These are phyloP conservation scores for Podospora sp. DNA, from an alignment of 495 filamentous ascomycete genomes.

Conservation along the genomic window DNA sequence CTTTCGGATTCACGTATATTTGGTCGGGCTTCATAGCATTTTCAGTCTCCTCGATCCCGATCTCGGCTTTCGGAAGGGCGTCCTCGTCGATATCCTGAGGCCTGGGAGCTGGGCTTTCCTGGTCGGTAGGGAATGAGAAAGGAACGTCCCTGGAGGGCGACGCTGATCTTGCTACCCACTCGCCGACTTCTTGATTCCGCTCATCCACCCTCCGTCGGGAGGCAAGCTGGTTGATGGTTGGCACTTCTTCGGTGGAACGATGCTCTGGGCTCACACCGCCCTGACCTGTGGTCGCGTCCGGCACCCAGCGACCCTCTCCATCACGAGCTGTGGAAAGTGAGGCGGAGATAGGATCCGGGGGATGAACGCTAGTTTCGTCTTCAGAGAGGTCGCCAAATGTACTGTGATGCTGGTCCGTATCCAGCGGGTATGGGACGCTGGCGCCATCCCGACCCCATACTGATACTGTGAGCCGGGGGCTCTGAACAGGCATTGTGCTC, in stretches of 20 bases:
- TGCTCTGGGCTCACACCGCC: slow-evolving; percentile 47
- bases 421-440: slow-evolving; percentile 31
- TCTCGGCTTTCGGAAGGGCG: slow-evolving; percentile 42
- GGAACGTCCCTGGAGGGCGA: not conserved
- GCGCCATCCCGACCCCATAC: slow-evolving; percentile 48
- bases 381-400: slow-evolving; percentile 12
- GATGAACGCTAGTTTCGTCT: slow-evolving; percentile 16
- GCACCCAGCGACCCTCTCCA: slow-evolving; percentile 42
- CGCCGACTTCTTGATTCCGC: slow-evolving; percentile 44
- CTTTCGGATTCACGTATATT: slow-evolving; percentile 46
- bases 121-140: not conserved
- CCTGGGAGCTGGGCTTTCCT: slow-evolving; percentile 8
- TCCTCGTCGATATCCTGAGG: slow-evolving; percentile 36
- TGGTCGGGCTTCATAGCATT: slow-evolving; percentile 41
- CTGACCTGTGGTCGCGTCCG: slow-evolving; percentile 39
- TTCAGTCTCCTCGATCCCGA: slow-evolving; percentile 38
- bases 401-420: slow-evolving; percentile 27
- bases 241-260: slow-evolving; percentile 41
- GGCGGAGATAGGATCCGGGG: slow-evolving; percentile 4
- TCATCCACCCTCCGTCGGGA: slow-evolving; percentile 37
- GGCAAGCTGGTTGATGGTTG: slow-evolving; percentile 46
- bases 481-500: slow-evolving; percentile 44
- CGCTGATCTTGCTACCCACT: slow-evolving; percentile 42
- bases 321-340: slow-evolving; percentile 36
- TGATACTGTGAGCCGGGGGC: slow-evolving; percentile 53